Evolutionary conservation across 1,284 basidiomycete genomes (phyloP), one percentile per base, ranked within the genome.

Genomic region (Wolfiporia cocos): DNA sequence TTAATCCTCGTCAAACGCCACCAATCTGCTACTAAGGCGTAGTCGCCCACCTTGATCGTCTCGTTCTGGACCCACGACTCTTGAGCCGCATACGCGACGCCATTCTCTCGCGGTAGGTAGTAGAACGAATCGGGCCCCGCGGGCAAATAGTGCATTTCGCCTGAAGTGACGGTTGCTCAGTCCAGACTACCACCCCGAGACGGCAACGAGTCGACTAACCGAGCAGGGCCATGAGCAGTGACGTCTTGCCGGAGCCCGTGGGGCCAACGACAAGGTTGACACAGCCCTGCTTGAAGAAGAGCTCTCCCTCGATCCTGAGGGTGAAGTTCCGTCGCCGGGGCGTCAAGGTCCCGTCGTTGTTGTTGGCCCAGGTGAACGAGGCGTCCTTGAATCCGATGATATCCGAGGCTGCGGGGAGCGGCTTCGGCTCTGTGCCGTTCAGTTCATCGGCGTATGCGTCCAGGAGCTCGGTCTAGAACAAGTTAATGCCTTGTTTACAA

Each of bases 41-140:
- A 21, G 12, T 5, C 18, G 15, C 49, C 28, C 40, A 63, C 66
- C 47, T 60, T 57, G 40, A 70, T 68, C 76, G 52, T 54, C 17
- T 50, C 52, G 38, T 42, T 54, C 35, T 46, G 39, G 4, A 54
- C 42, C 52, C 52, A 88, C 2, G 80, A 76, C 51, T 86, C 81
- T 56, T 88, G 84, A 0, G 81, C 76, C 4, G 81, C 79, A 59
- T 82, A 86, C 0, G 79, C 76, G 3, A 87, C 73, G 3, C 82
- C 81, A 7, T 73, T 71, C 1, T 63, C 59, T 5, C 81, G 68
- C 5, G 83, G 82, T 6, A 86, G 68, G 44, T 75, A 75, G 56
- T 70, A 83, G 70, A 77, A 81, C 0, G 79, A 74, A 21, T 69
- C 70, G 15, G 70, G 65, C 6, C 66, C 64, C 10, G 64, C 55